Evolutionary conservation across 768 basidiomycete genomes (phyloP).

Genomic region (Kwoniella mangroviensis): DNA sequence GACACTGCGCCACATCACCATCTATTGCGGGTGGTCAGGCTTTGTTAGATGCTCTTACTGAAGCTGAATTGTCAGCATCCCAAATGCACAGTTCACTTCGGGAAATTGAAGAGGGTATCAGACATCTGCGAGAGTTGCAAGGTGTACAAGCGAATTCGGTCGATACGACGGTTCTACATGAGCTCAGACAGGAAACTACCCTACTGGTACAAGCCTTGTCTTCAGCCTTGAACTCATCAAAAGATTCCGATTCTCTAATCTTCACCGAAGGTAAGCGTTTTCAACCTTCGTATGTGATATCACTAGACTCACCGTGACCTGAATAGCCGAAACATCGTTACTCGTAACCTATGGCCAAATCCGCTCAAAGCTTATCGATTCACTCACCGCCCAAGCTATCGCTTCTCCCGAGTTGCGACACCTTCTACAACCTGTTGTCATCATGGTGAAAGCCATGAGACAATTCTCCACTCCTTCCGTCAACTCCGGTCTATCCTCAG

Average conservation of each 20-base stretch:
- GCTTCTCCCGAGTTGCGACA: slow-evolving; percentile 48
- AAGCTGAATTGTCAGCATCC: slow-evolving; percentile 10
- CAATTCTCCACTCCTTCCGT: not conserved
- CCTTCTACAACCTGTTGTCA: slow-evolving; percentile 56
- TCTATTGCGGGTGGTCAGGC: slow-evolving; percentile 21
- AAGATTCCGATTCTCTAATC: slow-evolving; percentile 17
- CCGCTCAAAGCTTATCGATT: slow-evolving; percentile 1
- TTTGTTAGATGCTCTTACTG: slow-evolving; percentile 6
- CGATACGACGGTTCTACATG: slow-evolving; percentile 31
- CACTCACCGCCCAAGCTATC: slow-evolving; percentile 23
- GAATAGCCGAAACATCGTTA: slow-evolving; percentile 23
- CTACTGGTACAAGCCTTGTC: slow-evolving; percentile 24
- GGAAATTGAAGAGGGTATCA: slow-evolving; percentile 39
- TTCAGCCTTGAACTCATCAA: slow-evolving; percentile 9
- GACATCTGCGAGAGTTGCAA: slow-evolving; percentile 38
- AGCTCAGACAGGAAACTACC: slow-evolving; percentile 24
- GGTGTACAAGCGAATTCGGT: slow-evolving; percentile 10
- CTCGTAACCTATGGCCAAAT: slow-evolving; percentile 16
- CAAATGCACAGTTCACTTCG: slow-evolving; percentile 27
- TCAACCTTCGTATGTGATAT: not conserved
- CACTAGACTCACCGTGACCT: not conserved
- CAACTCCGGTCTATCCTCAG: not conserved
- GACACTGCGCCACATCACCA: slow-evolving; percentile 24
- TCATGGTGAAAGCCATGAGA: slow-evolving; percentile 48
- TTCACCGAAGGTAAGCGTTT: slow-evolving; percentile 33